Conservation (phyloP, 2,329 filamentous ascomycete species). For the Talaromyces marneffei region DNA sequence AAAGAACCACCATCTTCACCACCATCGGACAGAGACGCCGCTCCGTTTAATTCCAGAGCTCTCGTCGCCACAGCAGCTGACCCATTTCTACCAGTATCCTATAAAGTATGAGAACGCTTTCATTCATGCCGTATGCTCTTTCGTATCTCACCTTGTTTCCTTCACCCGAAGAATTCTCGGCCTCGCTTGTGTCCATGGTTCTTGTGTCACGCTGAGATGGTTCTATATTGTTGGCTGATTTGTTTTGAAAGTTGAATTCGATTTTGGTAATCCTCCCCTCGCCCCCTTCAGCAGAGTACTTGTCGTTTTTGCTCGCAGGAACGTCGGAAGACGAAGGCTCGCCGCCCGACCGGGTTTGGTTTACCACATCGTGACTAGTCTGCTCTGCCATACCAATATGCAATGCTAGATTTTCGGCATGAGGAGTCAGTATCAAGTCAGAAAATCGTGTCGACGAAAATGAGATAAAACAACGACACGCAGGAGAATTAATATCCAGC, state of each 20-base stretch:
- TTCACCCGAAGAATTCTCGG: slow-evolving; percentile 23
- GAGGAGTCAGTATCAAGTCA: not conserved
- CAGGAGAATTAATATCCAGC: not conserved
- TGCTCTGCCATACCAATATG: slow-evolving; percentile 68
- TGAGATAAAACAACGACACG: not conserved
- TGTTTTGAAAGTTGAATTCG: slow-evolving; percentile 29
- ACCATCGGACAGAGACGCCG: slow-evolving; percentile 31
- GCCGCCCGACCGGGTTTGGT: slow-evolving; percentile 63
- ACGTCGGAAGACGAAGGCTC: slow-evolving; percentile 59
- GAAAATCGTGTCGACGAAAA: not conserved
- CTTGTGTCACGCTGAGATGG: slow-evolving; percentile 23
- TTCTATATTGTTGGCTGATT: slow-evolving; percentile 21
- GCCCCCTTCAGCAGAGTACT: slow-evolving; percentile 48
- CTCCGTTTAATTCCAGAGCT: slow-evolving; percentile 36
- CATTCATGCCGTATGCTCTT: not conserved
- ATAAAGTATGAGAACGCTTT: slow-evolving; percentile 7
- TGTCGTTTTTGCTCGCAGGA: slow-evolving; percentile 56
- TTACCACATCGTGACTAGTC: slow-evolving; percentile 66
- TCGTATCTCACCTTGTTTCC: slow-evolving; percentile 28
- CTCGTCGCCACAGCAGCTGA: slow-evolving; percentile 29
- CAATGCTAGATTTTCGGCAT: slow-evolving; percentile 35
- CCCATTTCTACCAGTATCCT: slow-evolving; percentile 18
- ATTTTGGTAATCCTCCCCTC: slow-evolving; percentile 39
- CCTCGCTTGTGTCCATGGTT: slow-evolving; percentile 19
- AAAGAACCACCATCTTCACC: slow-evolving; percentile 37